These are phyloP conservation scores for Suillus cothurnatus DNA, from an alignment of 768 basidiomycete species.

Conservation along the genomic window DNA sequence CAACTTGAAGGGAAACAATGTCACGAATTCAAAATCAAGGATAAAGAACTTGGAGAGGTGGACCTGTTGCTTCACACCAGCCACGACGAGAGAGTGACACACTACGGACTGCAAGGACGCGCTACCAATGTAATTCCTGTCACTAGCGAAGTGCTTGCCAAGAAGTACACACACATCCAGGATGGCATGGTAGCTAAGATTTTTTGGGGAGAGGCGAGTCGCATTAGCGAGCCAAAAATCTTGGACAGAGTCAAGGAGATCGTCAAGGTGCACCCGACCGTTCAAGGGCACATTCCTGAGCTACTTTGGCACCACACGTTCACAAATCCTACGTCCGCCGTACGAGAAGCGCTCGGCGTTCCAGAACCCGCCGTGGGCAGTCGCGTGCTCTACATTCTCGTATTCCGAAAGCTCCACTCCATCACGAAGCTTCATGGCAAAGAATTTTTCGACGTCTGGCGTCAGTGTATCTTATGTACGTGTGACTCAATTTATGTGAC, in stretches of 20 bases:
- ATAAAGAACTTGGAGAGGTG: too few species aligned
- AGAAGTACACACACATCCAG: too few species aligned
- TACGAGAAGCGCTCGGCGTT: neutral
- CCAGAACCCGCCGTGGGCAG: neutral
- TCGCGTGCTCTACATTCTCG: neutral
- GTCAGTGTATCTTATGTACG: neutral
- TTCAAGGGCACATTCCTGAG: neutral
- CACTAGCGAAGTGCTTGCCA: too few species aligned
- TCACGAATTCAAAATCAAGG: too few species aligned
- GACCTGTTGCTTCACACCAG: too few species aligned
- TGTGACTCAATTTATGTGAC: neutral
- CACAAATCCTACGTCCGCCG: neutral
- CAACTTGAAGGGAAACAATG: too few species aligned
- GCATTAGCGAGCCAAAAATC: neutral
- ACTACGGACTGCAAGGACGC: too few species aligned
- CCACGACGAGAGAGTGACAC: too few species aligned
- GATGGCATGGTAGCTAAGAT: neutral
- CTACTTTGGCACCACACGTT: neutral
- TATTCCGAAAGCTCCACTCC: neutral
- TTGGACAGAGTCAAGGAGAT: neutral
- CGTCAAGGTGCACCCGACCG: neutral
- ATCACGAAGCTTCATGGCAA: neutral
- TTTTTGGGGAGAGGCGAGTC: neutral
- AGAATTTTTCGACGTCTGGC: neutral
- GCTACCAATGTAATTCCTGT: too few species aligned